Percentiles rank a stretch among this genome's conserved stretches.
Conservation (phyloP, 805 yeast genomes). For the Suhomyces prunicola region DNA sequence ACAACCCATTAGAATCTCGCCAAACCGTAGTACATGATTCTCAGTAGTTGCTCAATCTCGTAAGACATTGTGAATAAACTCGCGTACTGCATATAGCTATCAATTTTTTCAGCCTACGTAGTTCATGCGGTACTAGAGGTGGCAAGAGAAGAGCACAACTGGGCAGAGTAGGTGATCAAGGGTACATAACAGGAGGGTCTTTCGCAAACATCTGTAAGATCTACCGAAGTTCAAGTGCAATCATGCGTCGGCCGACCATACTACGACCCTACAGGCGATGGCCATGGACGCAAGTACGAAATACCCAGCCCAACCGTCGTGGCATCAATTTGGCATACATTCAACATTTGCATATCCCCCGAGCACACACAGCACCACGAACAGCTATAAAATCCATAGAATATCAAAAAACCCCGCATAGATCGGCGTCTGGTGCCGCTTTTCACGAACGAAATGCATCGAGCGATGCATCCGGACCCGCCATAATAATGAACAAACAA, state of each 20-base stretch:
- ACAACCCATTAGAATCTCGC: neutral
- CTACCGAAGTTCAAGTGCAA: neutral
- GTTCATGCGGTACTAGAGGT: neutral
- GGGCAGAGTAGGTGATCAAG: neutral
- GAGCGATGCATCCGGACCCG: neutral
- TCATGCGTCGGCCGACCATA: neutral
- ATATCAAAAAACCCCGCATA: neutral
- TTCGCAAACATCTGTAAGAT: neutral
- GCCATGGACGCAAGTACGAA: neutral
- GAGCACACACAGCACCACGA: neutral
- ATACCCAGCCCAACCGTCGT: neutral
- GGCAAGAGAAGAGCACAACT: neutral
- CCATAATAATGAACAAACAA: conserved; percentile 6
- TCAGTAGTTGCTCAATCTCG: neutral
- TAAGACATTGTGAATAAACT: neutral
- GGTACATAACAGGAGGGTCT: neutral
- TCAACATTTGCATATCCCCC: neutral
- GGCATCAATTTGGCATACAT: neutral
- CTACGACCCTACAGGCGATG: conserved; percentile 2
- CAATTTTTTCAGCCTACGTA: neutral
- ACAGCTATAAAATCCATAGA: neutral
- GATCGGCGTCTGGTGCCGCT: neutral
- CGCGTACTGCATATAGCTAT: neutral
- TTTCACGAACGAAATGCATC: neutral
- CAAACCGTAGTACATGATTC: neutral